phyloP scores from a whole-genome alignment of 177 flowering plant genomes.

The Vitis hybrid region DNA sequence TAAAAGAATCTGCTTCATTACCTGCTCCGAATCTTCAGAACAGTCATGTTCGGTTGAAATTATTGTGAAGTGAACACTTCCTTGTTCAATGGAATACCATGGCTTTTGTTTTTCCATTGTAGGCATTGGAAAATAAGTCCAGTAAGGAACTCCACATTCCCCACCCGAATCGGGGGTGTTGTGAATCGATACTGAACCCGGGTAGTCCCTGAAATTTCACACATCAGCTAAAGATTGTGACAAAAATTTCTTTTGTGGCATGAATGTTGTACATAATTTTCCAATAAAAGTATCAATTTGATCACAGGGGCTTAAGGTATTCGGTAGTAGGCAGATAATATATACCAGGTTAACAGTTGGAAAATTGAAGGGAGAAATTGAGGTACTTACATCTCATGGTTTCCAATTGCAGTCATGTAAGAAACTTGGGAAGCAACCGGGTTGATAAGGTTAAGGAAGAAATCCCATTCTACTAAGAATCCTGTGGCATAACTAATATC shows the following conservation, averaged over 20 bases:
- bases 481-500: slow-evolving; percentile 97
- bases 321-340: no score
- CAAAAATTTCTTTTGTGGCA: no score
- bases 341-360: no score
- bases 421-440: slow-evolving; percentile 74
- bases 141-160: slow-evolving; percentile 90
- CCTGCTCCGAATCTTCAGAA: slow-evolving; percentile 73
- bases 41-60: slow-evolving; percentile 89
- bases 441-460: slow-evolving; percentile 63
- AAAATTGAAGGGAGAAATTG: neutral
- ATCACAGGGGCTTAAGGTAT: no score
- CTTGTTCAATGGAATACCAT: slow-evolving; percentile 93
- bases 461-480: slow-evolving; percentile 93
- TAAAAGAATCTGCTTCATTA: slow-evolving; percentile 9
- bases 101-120: slow-evolving; percentile 73
- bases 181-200: slow-evolving; percentile 60
- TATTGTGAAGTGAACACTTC: slow-evolving; percentile 71
- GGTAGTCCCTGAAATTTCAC: slow-evolving; percentile 50
- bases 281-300: no score
- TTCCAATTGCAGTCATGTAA: slow-evolving; percentile 94
- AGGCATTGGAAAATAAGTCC: slow-evolving; percentile 91
- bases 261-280: no score
- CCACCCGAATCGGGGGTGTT: slow-evolving; percentile 83
- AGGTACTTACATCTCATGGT: slow-evolving; percentile 73
- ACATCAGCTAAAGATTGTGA: neutral